Evolutionary conservation across 1,139 yeast species (phyloP), one percentile per base, ranked within the genome.

Genomic region (Suhomyces taliae): DNA sequence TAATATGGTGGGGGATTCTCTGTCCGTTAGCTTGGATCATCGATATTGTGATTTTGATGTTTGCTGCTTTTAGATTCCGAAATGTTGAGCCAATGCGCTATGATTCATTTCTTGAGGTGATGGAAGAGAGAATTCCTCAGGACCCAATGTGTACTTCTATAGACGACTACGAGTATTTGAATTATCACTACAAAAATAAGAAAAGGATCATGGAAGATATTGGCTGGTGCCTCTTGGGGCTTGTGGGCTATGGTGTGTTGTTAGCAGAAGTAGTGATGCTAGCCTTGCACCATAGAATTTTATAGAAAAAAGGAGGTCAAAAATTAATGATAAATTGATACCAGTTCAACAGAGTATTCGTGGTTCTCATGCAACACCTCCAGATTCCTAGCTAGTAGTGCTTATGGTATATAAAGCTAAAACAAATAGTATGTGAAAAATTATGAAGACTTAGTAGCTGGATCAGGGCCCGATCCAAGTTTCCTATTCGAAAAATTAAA

Each of bases 21-120:
- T 47, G 59, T 27, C 72, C 73, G 3, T 38, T 55, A 0, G 10
- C 60, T 2, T 67, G 71, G 71, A 2, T 60, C 1, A 45, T 44
- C n/a, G 49, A 48, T 27, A 36, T 54, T 6, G 37, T 39, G n/a
- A 7, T 36, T 10, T 7, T 27, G 7, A 10, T 27, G n/a, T 42
- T 36, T 19, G 36, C 14, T 7, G 10, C 40, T 7, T 2, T 37
- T n/a, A n/a, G 37, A 29, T 46, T 36, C 14, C n/a, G 37, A 11
- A 35, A 35, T 8, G 34, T n/a, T 11, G 12, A 27, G 8, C 46
- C 49, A 7, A 6, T 27, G 12, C 10, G 49, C 10, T 40, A 40
- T 27, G 44, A 43, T 10, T 34, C 39, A 27, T 46, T 37, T 38
- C n/a, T 46, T 5, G 34, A 40, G n/a, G 24, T 46, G 4, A 9